These are phyloP conservation scores for Gomphus sp. DNA, from an alignment of 1,284 basidiomycete species.

Conservation along the genomic window DNA sequence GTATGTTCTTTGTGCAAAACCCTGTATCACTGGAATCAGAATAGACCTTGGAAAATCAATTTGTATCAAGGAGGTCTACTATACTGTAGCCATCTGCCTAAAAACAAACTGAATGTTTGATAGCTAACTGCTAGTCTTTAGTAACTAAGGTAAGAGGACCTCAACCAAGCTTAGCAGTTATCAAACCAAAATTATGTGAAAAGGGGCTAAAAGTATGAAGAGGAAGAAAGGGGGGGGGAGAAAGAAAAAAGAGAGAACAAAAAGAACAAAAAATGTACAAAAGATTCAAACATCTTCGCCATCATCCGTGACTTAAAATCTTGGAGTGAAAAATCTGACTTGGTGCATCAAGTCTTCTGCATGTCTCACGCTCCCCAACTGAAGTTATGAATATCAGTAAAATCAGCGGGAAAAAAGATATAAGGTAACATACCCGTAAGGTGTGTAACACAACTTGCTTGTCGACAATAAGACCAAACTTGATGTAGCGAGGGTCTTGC, in stretches of 20 bases:
- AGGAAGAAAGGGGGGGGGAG: neutral
- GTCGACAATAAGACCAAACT: conserved; percentile 68
- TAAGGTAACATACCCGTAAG: conserved; percentile 48
- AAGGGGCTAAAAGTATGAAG: too few species aligned
- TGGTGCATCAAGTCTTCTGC: conserved; percentile 7
- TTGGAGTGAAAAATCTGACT: conserved; percentile 1
- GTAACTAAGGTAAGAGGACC: too few species aligned
- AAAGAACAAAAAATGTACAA: conserved; percentile 1
- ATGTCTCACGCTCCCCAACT: conserved; percentile 6
- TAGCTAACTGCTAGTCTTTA: too few species aligned
- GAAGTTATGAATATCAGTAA: neutral
- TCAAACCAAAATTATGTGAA: too few species aligned
- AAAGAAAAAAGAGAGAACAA: too few species aligned
- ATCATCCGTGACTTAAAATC: neutral
- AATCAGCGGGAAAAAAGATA: neutral
- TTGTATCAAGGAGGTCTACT: too few species aligned
- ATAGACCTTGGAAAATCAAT: too few species aligned
- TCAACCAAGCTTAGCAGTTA: too few species aligned
- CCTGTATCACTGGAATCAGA: too few species aligned
- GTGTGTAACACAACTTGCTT: conserved; percentile 65
- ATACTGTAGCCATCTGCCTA: too few species aligned
- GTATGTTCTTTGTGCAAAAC: too few species aligned
- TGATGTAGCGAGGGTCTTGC: conserved; percentile 72
- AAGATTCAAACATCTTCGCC: neutral
- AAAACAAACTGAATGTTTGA: too few species aligned